Percentiles rank a stretch among this genome's conserved stretches.
Evolutionary conservation across 2,329 filamentous ascomycete genomes (phyloP).

Genomic region (Metarhizium robertsii): DNA sequence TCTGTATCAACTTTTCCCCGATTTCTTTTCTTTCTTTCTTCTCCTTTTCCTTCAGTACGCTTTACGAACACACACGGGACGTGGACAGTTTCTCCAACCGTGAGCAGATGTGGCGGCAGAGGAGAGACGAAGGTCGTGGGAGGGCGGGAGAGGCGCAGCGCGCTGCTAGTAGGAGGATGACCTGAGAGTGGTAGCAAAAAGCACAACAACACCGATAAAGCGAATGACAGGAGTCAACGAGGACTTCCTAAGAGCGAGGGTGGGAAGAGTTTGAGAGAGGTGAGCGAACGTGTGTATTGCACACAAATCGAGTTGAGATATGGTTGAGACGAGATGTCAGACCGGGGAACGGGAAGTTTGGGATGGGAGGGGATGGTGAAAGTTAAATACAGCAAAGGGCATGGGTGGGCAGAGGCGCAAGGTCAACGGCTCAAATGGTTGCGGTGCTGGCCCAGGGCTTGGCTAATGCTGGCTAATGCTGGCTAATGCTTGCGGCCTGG

Average conservation of each 20-base stretch:
- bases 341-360: conserved; percentile 1
- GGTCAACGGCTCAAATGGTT: background rate
- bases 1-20: background rate
- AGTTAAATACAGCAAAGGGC: conserved; percentile 7
- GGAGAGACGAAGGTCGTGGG: background rate
- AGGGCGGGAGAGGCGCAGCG: background rate
- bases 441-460: background rate
- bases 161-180: conserved; percentile 7
- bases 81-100: background rate
- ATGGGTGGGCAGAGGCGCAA: background rate
- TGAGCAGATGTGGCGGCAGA: background rate
- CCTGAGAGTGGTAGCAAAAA: conserved; percentile 35
- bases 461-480: background rate
- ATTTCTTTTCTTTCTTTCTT: background rate
- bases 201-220: conserved; percentile 46
- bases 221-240: conserved; percentile 69
- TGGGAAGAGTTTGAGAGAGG: conserved; percentile 27
- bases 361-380: conserved; percentile 6
- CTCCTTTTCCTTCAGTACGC: background rate
- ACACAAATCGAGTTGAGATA: conserved; percentile 5
- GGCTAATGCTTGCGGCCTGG: background rate
- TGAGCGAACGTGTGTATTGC: conserved; percentile 39
- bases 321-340: conserved; percentile 5
- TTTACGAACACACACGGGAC: background rate
- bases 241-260: conserved; percentile 52